Evolutionary conservation across 257 asterid genomes (phyloP), one percentile per base, ranked within the genome.

Genomic region (Mitragyna speciosa): DNA sequence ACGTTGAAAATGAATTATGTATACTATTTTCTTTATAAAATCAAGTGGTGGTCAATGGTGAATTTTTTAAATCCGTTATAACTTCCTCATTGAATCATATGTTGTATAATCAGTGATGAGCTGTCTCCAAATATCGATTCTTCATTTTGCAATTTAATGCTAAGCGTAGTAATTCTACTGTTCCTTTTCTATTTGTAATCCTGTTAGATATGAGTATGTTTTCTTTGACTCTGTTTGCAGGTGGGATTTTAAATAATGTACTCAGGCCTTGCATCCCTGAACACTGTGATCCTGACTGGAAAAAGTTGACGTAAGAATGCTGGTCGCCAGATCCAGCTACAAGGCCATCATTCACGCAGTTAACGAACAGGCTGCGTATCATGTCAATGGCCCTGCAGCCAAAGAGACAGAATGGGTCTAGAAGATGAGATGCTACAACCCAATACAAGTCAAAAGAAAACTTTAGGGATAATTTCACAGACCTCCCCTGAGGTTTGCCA

Each of bases 191-290:
- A 7, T 33, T 31, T 1, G 6, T 30, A 66, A 15, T 17, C 5
- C 24, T 15, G 14, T 52, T 31, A 65, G 5, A 12, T 30, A 12
- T 14, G 20, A 19, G 4, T 15, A 30, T 65, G 20, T 66, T 15
- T 31, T 6, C 20, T 24, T 43, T 22, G 41, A 65, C 12, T n/a
- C 33, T 49, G 20, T 63, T 24, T 83, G 84, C 77, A 95, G 98
- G 98, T 84, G 99, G 99, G 51, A 95, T 95, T 82, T 94, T 92
- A 73, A 93, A 86, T 58, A 89, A 92, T 89, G 89, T 96, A 10
- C 88, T 95, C 39, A 85, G 98, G 88, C 99, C 99, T 81, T 86
- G 91, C 19, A 83, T 95, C 58, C 97, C 99, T 0, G 94, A 92
- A 78, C 85, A 90, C 7, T 95, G 98, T 75, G 97, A 93, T 85